Percentiles rank a stretch among this genome's conserved stretches.
These are phyloP conservation scores for Saccharomyces hybrid DNA, from an alignment of 1,139 yeast genomes.

Conservation along the genomic window DNA sequence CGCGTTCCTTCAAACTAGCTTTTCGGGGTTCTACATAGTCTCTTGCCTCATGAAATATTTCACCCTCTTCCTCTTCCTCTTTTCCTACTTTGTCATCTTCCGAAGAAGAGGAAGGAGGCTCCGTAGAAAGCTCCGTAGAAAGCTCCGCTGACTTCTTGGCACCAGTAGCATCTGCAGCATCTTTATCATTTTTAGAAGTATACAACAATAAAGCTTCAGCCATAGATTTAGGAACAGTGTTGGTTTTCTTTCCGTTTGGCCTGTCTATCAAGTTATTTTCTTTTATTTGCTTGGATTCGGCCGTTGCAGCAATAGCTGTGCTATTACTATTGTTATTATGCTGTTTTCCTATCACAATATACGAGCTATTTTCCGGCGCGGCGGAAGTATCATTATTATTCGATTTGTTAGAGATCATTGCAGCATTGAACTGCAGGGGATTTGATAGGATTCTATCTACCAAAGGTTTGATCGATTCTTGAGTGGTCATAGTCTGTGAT, in stretches of 20 bases:
- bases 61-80: constrained; percentile 8
- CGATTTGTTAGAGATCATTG: constrained; percentile 18
- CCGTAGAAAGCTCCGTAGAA: constrained; percentile 6
- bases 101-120: constrained; percentile 8
- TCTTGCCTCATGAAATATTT: constrained; percentile 31
- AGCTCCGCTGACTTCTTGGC: constrained; percentile 9
- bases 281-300: neutral
- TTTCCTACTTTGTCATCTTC: constrained; percentile 8
- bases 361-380: constrained; percentile 16
- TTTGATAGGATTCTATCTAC: constrained; percentile 52
- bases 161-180: neutral
- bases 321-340: constrained; percentile 5
- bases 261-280: neutral
- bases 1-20: constrained; percentile 10
- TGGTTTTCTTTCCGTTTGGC: constrained; percentile 8
- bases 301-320: constrained; percentile 5
- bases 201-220: constrained; percentile 26
- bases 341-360: constrained; percentile 26
- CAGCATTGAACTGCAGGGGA: constrained; percentile 55
- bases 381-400: constrained; percentile 16
- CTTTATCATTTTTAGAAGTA: constrained; percentile 4
- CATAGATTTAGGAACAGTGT: constrained; percentile 20
- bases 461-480: constrained; percentile 33
- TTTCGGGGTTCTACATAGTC: constrained; percentile 16
- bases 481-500: constrained; percentile 17